Conservation (phyloP, 805 yeast genomes). For the Zygosaccharomyces kombuchaensis region DNA sequence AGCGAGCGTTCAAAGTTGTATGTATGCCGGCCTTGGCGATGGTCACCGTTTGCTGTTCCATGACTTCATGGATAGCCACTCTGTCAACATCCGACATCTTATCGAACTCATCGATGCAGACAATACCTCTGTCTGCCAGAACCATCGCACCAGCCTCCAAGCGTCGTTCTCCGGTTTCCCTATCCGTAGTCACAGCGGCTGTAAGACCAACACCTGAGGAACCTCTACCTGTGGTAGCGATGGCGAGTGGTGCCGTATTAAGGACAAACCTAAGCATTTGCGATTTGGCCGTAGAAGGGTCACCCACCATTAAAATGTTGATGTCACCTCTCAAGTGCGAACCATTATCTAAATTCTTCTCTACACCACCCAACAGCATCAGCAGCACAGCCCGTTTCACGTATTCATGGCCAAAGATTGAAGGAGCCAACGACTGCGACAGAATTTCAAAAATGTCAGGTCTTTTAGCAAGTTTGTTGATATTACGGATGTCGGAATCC, state of each 20-base stretch:
- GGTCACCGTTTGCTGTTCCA: constrained; percentile 99
- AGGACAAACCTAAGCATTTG: constrained; percentile 91
- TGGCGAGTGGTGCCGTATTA: constrained; percentile 91
- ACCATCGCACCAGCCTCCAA: constrained; percentile 99
- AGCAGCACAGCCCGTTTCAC: constrained; percentile 87
- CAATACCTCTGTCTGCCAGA: constrained; percentile 93
- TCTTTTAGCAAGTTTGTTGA: constrained; percentile 70
- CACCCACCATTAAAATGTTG: constrained; percentile 94
- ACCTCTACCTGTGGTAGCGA: constrained; percentile 98
- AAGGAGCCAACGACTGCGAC: constrained; percentile 88
- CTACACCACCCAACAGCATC: constrained; percentile 90
- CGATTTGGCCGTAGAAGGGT: constrained; percentile 97
- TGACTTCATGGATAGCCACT: constrained; percentile 98
- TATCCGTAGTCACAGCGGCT: constrained; percentile 95
- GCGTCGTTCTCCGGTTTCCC: constrained; percentile 94
- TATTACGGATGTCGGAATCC: constrained; percentile 79
- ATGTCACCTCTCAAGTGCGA: constrained; percentile 98
- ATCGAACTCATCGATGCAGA: constrained; percentile 98
- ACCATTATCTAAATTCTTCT: constrained; percentile 89
- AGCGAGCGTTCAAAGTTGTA: constrained; percentile 91
- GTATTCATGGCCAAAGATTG: constrained; percentile 88
- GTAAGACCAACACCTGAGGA: constrained; percentile 99
- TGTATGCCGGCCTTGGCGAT: constrained; percentile 98
- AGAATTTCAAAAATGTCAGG: constrained; percentile 70
- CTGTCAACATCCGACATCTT: constrained; percentile 96